These are phyloP conservation scores for Wickerhamomyces sp. DNA, from an alignment of 1,139 yeast species.

Conservation along the genomic window DNA sequence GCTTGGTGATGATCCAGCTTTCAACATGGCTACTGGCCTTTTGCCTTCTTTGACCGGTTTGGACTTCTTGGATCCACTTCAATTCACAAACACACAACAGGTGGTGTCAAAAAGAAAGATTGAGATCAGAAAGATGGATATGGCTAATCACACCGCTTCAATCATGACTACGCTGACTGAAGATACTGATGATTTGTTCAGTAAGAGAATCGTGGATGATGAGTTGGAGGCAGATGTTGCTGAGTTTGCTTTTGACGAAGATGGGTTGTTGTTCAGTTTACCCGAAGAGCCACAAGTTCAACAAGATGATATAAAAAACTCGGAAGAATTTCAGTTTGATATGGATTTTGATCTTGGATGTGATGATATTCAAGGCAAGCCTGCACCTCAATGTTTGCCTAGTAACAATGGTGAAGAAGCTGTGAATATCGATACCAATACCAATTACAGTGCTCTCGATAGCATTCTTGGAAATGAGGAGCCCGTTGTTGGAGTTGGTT, in stretches of 20 bases:
- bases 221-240: conserved; percentile 15
- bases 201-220: conserved; percentile 5
- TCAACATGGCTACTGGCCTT: conserved; percentile 33
- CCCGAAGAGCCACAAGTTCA: conserved; percentile 3
- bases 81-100: background rate
- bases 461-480: background rate
- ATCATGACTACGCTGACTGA: background rate
- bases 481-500: background rate
- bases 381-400: conserved; percentile 2
- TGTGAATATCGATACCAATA: conserved; percentile 10
- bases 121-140: conserved; percentile 16
- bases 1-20: conserved; percentile 37
- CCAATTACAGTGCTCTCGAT: too few species aligned
- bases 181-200: background rate
- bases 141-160: conserved; percentile 15
- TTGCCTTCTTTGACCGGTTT: conserved; percentile 20
- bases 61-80: conserved; percentile 12
- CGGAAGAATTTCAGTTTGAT: conserved; percentile 1
- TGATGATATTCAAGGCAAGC: conserved; percentile 2
- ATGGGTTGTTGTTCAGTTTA: conserved; percentile 20
- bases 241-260: conserved; percentile 22
- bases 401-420: conserved; percentile 6
- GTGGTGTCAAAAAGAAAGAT: conserved; percentile 4
- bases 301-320: background rate
- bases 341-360: conserved; percentile 8